Percentiles rank a stretch among this genome's conserved stretches.
Evolutionary conservation across 495 filamentous ascomycete species (phyloP).

Genomic region (Aspergillus conjunctus): DNA sequence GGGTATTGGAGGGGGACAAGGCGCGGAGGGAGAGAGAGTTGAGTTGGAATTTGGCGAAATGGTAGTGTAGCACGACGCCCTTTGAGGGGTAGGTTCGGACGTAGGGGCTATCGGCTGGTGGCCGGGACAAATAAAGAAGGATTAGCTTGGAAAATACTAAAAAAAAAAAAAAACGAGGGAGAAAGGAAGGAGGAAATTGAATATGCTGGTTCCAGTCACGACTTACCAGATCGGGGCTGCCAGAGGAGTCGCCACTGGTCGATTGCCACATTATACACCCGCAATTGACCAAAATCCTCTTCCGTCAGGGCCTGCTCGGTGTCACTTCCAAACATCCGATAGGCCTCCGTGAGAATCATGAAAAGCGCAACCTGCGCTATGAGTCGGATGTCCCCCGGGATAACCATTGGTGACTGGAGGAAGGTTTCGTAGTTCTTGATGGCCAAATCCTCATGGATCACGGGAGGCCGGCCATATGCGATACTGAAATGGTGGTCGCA

Average conservation of each 20-base stretch:
- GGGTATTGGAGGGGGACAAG: conserved; percentile 50
- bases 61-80: conserved; percentile 61
- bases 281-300: conserved; percentile 53
- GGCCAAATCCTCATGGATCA: conserved; percentile 55
- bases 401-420: conserved; percentile 47
- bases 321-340: conserved; percentile 58
- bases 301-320: conserved; percentile 56
- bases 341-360: conserved; percentile 59
- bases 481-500: conserved; percentile 61
- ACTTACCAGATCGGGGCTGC: conserved; percentile 54
- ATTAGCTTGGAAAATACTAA: conserved; percentile 1
- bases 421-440: conserved; percentile 57
- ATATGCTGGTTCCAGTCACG: neutral
- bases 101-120: conserved; percentile 49
- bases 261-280: conserved; percentile 55
- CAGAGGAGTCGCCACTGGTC: conserved; percentile 61
- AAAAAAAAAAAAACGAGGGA: neutral
- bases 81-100: conserved; percentile 61
- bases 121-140: conserved; percentile 14
- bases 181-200: neutral
- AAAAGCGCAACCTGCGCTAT: conserved; percentile 60
- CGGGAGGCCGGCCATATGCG: conserved; percentile 55
- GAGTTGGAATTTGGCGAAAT: conserved; percentile 62
- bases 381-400: conserved; percentile 55
- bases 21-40: conserved; percentile 61